Base-by-base conservation (phyloP, 768 basidiomycete genomes). In the Porphyrellus cyaneotinctus region DNA sequence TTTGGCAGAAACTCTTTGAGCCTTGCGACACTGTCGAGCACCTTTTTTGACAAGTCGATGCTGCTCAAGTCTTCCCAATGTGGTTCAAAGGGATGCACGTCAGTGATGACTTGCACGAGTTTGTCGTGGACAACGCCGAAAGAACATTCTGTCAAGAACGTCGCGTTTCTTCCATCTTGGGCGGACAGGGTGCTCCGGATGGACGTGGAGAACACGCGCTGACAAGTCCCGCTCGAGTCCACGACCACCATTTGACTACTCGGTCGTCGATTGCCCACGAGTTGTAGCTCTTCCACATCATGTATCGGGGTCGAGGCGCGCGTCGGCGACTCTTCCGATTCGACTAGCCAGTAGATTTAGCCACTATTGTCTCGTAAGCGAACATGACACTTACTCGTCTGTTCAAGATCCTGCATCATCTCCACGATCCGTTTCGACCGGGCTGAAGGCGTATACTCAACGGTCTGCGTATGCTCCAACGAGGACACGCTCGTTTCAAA, bases 71-170 rank as follows among this genome's bases (percentile, higher is more conserved):
- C 75, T 61, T 97, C 95, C 97, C 97, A 99, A 65, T 91, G 79
- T 22, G 95, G 93, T 64, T 94, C 91, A 69, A 90, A 97, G 18
- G 95, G 93, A 64, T 94, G 87, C 13, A 94, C 83, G 62, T 97
- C 94, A 38, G 95, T 97, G 64, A 99, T 91, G 61, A 91, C 84
- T 67, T 90, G 83, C 2, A 98, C 87, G 6, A 99, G 80, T 41
- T 82, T 81, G 66, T 97, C 95, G 62, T 91, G 91, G n/a, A 93
- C 81, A 39, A 97, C 85, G 15, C 83, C 92, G 66, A 99, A 99
- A 37, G 95, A 97, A 65, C 95, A 97, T 65, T 98, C 95, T 12
- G 95, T 98, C 57, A 98, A 75, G 74, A 87, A 95, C 1, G 87
- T 88, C 10, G 76, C 79, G 58, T 87, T 75, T 61, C 52, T 63